A percentile compares a stretch with the other conserved stretches of the same genome.
These are phyloP conservation scores for Pisolithus albus DNA, from an alignment of 768 basidiomycete genomes.

Conservation along the genomic window DNA sequence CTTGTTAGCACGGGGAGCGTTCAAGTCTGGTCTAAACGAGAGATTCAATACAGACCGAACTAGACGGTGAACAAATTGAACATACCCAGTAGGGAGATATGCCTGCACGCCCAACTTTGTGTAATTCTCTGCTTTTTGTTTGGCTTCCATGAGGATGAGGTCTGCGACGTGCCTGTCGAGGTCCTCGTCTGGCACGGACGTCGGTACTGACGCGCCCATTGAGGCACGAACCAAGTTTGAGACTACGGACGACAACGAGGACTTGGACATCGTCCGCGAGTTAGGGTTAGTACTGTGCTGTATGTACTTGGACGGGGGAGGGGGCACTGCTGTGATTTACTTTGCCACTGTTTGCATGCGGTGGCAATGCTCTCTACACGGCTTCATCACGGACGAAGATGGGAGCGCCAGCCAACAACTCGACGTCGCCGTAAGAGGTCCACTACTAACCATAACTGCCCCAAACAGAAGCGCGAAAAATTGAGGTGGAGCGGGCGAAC, in stretches of 20 bases:
- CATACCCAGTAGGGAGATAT: conserved; percentile 54
- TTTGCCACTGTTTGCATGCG: conserved; percentile 15
- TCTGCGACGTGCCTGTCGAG: conserved; percentile 90
- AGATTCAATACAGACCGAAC: neutral
- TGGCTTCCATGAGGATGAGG: conserved; percentile 87
- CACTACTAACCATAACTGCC: too few relatives aligned
- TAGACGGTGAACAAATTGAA: conserved; percentile 26
- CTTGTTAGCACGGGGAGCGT: conserved; percentile 75
- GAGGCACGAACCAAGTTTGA: conserved; percentile 73
- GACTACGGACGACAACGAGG: conserved; percentile 78
- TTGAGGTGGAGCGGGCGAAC: too few relatives aligned
- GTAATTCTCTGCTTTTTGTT: conserved; percentile 82
- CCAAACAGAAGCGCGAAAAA: too few relatives aligned
- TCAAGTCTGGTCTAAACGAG: conserved; percentile 50
- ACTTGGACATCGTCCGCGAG: conserved; percentile 31
- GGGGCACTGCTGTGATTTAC: conserved; percentile 5
- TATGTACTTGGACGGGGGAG: neutral
- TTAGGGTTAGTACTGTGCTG: neutral
- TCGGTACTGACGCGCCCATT: conserved; percentile 59
- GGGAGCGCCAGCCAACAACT: too few relatives aligned
- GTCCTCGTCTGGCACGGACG: conserved; percentile 67
- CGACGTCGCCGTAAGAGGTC: too few relatives aligned
- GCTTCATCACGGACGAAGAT: too few relatives aligned
- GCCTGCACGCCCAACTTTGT: conserved; percentile 70
- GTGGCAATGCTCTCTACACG: neutral